These are phyloP conservation scores for Blastocystis sp. DNA, from an alignment of 352 stramenopile genomes.

Conservation along the genomic window DNA sequence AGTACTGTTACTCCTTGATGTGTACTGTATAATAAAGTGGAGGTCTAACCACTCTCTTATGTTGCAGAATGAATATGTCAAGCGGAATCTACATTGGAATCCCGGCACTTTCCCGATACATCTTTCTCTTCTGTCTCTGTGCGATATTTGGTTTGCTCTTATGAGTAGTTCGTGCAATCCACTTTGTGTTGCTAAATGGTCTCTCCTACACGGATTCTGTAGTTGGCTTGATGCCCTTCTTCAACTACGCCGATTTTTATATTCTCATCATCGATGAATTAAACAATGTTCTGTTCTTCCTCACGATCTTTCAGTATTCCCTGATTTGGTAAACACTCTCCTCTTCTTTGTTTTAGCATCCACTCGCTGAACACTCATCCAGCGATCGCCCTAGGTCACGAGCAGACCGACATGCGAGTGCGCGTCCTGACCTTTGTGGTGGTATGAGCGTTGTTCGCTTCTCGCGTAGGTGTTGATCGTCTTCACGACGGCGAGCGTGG, in stretches of 20 bases:
- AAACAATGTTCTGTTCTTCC: slow-evolving; percentile 9
- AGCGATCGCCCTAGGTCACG: neutral
- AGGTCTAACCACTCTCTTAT: neutral
- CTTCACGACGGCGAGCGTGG: neutral
- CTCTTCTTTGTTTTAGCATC: neutral
- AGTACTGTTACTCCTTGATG: neutral
- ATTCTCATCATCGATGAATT: neutral
- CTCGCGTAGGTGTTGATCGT: neutral
- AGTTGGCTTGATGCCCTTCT: slow-evolving; percentile 34
- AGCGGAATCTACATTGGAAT: neutral
- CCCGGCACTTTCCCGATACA: neutral
- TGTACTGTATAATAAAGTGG: neutral
- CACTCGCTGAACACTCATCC: slow-evolving; percentile 36
- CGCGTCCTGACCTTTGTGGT: neutral
- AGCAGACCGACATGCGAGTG: neutral
- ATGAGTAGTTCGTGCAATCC: slow-evolving; percentile 9
- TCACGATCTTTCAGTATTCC: neutral
- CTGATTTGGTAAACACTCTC: neutral
- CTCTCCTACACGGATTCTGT: neutral
- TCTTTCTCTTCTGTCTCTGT: neutral
- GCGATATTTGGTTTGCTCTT: neutral
- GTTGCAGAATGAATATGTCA: neutral
- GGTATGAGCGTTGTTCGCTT: neutral
- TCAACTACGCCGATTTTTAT: neutral
- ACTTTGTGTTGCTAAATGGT: neutral